Base-by-base conservation (phyloP, 2,329 filamentous ascomycete species). In the Aspergillus jensenii region DNA sequence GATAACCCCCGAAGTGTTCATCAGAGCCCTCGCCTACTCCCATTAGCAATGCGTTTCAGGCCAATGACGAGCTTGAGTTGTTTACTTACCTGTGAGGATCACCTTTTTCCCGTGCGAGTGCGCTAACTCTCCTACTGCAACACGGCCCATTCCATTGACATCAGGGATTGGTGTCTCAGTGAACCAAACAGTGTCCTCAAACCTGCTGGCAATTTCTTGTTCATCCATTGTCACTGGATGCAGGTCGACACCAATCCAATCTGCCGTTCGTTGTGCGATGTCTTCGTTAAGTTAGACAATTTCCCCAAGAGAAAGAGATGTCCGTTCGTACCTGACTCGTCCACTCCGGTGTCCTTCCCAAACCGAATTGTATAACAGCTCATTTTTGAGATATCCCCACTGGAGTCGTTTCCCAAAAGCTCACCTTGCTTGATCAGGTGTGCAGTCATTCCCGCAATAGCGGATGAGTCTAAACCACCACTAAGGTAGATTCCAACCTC, bases 381-480 rank as follows among this genome's bases (percentile, higher is more conserved):
- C 21, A 81, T 67, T 17, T 73, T 71, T 2, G 65, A 66, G 9
- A 60, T 39, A 14, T 75, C 69, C 6, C 68, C 73, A 8, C 72
- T 72, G 14, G 71, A 66, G 27, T 76, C 73, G 43, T 74, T 81
- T 15, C 83, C 81, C n/a, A 83, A 68, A 37, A 73, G 70, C 21
- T 76, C 70, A n/a, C 78, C 75, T 50, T 81, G 69, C 41, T 76
- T 72, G n/a, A 79, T 74, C 2, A 86, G 74, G 59, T 85, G 74
- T 1, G 78, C 79, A 2, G 81, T 78, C 63, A 87, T 84, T 3
- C 84, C 84, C 7, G 83, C 83, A 21, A 86, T 70, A 2, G 78
- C 75, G 0, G 83, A 85, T 0, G 82, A 84, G 65, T 86, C 84
- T 49, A 87, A 78, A 1, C 84, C 84, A 4, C 84, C 84, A 21